Percentiles rank a stretch among this genome's conserved stretches.
Evolutionary conservation across 257 asterid species (phyloP).

Genomic region (Ilex aquifolium): DNA sequence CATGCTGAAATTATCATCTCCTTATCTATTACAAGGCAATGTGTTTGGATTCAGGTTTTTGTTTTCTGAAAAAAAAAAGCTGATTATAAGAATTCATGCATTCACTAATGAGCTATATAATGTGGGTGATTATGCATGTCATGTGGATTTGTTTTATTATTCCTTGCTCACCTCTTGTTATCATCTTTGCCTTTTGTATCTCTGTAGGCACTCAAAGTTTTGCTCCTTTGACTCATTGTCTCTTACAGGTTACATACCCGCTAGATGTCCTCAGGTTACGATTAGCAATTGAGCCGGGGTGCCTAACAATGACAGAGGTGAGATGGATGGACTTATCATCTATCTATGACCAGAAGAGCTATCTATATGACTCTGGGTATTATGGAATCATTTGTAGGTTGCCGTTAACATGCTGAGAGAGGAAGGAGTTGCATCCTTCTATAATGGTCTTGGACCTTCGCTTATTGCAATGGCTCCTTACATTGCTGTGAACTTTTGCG

Average conservation of each 20-base stretch:
- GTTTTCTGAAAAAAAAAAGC: neutral
- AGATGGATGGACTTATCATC: conserved; percentile 4
- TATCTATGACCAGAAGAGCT: conserved; percentile 1
- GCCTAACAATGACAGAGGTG: conserved; percentile 85
- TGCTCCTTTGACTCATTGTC: conserved; percentile 8
- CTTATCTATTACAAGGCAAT: neutral
- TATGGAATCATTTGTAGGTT: conserved; percentile 48
- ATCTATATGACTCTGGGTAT: conserved; percentile 11
- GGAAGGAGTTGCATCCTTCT: conserved; percentile 83
- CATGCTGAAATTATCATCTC: neutral
- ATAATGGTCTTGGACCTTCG: conserved; percentile 91
- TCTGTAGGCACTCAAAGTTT: conserved; percentile 2
- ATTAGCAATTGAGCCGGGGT: conserved; percentile 89
- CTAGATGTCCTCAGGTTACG: conserved; percentile 85
- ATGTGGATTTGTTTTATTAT: too few species aligned
- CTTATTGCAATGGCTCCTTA: conserved; percentile 95
- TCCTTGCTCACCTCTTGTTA: neutral
- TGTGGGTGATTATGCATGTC: too few species aligned
- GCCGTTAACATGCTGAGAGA: conserved; percentile 81
- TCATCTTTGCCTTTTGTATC: neutral
- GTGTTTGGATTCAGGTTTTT: neutral
- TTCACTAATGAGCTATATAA: too few species aligned
- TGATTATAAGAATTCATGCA: too few species aligned
- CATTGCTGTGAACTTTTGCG: conserved; percentile 91
- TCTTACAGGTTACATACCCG: conserved; percentile 79